Evolutionary conservation across 176 grass and related monocot species (phyloP).

Genomic region (Rhynchospora breviuscula): DNA sequence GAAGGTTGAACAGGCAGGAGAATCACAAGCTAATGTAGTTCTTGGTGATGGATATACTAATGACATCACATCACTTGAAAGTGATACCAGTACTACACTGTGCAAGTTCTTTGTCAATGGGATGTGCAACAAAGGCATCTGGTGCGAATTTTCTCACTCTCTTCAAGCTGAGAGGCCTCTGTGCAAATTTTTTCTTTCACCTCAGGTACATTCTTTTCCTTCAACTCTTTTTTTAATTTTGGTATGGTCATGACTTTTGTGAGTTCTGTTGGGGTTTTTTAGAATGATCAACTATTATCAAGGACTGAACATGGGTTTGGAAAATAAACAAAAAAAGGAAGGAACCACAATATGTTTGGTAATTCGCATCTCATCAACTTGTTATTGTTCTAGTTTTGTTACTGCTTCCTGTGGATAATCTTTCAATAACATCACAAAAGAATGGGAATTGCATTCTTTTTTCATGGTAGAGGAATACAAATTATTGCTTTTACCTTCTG

Average conservation of each 20-base stretch:
- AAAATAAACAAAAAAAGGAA: not conserved
- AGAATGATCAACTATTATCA: not conserved
- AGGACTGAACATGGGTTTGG: not conserved
- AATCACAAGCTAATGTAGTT: not conserved
- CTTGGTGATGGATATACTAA: not conserved
- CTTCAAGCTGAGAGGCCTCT: constrained; percentile 41
- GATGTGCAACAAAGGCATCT: constrained; percentile 45
- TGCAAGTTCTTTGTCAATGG: constrained; percentile 61
- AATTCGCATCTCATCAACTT: not conserved
- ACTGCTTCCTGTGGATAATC: not conserved
- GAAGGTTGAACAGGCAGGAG: constrained; percentile 14
- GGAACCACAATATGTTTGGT: not conserved
- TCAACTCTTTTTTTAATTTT: not conserved
- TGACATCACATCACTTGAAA: not conserved
- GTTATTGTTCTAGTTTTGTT: not conserved
- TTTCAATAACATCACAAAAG: not conserved
- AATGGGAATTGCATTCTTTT: not conserved
- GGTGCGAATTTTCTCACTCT: constrained; percentile 81
- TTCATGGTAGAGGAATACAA: not conserved
- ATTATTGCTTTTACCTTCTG: not conserved
- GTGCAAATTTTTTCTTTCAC: constrained; percentile 81
- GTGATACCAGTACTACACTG: not conserved
- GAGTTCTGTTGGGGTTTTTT: not conserved
- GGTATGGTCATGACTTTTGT: not conserved
- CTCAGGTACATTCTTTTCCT: constrained; percentile 50